Evolutionary conservation across 2,329 filamentous ascomycete species (phyloP).

Genomic region (Chalara sp.): DNA sequence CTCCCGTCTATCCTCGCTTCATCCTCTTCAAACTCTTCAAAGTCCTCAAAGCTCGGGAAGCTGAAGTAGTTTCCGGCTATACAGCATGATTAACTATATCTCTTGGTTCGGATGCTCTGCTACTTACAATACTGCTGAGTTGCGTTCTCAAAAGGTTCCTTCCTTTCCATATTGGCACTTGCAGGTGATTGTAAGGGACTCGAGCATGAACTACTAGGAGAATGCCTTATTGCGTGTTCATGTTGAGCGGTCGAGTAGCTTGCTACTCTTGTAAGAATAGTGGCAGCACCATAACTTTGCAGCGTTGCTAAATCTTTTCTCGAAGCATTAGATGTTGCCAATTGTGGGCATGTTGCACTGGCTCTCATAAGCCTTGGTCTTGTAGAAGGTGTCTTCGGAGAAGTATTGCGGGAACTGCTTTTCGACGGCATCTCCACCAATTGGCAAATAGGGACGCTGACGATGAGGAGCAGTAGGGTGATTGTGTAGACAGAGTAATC

Average conservation of each 20-base stretch:
- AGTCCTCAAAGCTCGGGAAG: constrained; percentile 68
- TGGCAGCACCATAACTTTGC: constrained; percentile 44
- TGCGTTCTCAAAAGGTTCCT: constrained; percentile 17
- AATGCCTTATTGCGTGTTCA: constrained; percentile 11
- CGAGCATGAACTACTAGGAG: constrained; percentile 6
- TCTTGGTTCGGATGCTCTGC: no score
- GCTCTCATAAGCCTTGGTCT: constrained; percentile 49
- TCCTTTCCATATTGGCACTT: constrained; percentile 12
- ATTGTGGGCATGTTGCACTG: constrained; percentile 49
- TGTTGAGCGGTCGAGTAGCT: constrained; percentile 39
- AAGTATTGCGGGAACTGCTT: constrained; percentile 30
- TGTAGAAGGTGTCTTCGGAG: constrained; percentile 34
- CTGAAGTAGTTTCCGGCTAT: constrained; percentile 56
- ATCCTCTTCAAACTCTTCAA: constrained; percentile 43
- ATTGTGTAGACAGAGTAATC: no score
- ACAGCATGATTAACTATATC: constrained; percentile 6
- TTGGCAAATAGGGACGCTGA: neutral
- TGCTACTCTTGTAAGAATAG: constrained; percentile 48
- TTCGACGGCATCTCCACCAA: constrained; percentile 29
- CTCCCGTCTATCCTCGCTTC: constrained; percentile 16
- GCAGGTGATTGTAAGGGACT: constrained; percentile 11
- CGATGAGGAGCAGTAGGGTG: no score
- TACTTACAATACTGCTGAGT: constrained; percentile 13
- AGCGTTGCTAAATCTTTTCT: constrained; percentile 43
- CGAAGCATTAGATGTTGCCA: constrained; percentile 48